Conservation (phyloP, 1,284 basidiomycete genomes). For the Leccinum fuscescens region DNA sequence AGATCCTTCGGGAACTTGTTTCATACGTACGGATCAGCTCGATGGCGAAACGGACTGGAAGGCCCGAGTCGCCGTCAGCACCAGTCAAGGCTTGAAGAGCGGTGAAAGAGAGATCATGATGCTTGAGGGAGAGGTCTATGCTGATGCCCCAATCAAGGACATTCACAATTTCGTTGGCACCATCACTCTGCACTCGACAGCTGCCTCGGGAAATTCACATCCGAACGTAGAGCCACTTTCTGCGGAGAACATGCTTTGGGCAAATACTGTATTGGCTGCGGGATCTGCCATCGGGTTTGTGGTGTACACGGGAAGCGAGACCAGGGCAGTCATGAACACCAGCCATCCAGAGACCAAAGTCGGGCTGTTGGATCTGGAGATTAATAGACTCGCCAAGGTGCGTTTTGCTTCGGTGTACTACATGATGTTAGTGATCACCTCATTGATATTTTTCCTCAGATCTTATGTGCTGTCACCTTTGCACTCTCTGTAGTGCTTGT, state of each 20-base stretch:
- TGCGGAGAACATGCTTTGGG: conserved; percentile 95
- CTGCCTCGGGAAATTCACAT: conserved; percentile 40
- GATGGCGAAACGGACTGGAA: conserved; percentile 99
- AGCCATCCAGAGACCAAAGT: conserved; percentile 95
- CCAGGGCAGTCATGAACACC: conserved; percentile 98
- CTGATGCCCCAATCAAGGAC: conserved; percentile 94
- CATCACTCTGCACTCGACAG: conserved; percentile 70
- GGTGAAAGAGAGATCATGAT: conserved; percentile 61
- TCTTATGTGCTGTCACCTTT: conserved; percentile 93
- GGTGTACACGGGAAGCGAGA: conserved; percentile 93
- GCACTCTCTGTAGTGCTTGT: conserved; percentile 89
- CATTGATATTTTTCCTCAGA: conserved; percentile 47
- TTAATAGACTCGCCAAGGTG: conserved; percentile 94
- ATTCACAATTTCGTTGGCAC: conserved; percentile 96
- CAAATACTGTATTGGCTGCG: conserved; percentile 96
- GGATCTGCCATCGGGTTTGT: conserved; percentile 92
- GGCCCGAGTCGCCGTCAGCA: conserved; percentile 77
- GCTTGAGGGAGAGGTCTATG: conserved; percentile 85
- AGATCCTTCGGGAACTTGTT: conserved; percentile 89
- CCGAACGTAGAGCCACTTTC: conserved; percentile 78
- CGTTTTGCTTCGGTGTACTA: conserved; percentile 11
- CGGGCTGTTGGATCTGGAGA: conserved; percentile 90
- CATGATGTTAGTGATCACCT: background rate
- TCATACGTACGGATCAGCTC: conserved; percentile 96
- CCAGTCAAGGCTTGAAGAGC: conserved; percentile 23